Evolutionary conservation across 345 rosid genomes (phyloP), one percentile per base, ranked within the genome.

Genomic region (Pelargonium nanum): DNA sequence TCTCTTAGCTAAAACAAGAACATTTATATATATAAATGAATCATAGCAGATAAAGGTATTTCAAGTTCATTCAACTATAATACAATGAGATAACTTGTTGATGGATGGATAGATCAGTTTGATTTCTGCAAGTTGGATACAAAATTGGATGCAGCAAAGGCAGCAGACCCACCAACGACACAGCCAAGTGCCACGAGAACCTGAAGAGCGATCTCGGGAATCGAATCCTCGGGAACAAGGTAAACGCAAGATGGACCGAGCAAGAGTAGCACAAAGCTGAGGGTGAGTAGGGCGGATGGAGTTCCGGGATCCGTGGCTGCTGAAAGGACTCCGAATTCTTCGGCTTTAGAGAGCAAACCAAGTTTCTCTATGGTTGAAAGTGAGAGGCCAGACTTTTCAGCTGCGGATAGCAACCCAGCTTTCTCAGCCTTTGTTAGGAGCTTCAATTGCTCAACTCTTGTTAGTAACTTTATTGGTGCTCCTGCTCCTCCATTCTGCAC

Each of bases 361-460:
- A 89, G 81, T 74, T 87, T 89, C 89, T 92, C 97, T 9, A 92
- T 92, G 10, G 88, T 66, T 1, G 99, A 85, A 0, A 89, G 77
- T 2, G 97, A 92, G 25, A 92, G 65, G n/a, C 97, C 97, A 15
- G 76, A 73, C 57, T 89, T 89, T 80, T 89, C 99, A 0, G 97
- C 99, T 0, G 96, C 86, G 0, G 97, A 92, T 22, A 92, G 82
- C 19, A 92, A 67, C 5, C 99, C 97, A 0, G 96, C 96, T 61
- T 84, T 92, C 74, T 89, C 95, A 0, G 99, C 99, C 75, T 89
- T 89, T 57, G 83, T 83, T 23, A 92, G 74, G 20, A 92, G 86
- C 68, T 83, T 92, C 26, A 92, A 94, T 65, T 92, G 82, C 80
- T 89, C 98, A 55, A 92, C 97, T 71, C 96, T 80, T 25, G 97